Base-by-base conservation (phyloP, 352 stramenopile genomes). In the Synura sp. region DNA sequence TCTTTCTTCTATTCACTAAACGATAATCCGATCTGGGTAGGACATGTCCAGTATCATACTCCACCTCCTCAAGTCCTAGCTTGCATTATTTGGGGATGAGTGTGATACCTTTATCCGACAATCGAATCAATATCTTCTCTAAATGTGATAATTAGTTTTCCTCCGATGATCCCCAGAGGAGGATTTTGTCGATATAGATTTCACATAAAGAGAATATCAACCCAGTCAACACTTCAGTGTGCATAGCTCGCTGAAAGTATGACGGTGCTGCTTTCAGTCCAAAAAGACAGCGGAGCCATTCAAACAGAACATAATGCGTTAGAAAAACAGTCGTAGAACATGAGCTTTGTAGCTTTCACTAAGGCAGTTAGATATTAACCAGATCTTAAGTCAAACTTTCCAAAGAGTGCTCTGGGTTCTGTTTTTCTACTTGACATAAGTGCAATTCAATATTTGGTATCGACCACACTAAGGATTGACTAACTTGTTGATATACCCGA, bases 391-490 rank as follows among this genome's bases (percentile, higher is more conserved):
- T 63, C 49, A 12, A 63, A 29, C 12, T 38, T 35, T 22, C 3
- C 57, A 70, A 70, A 70, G 25, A 34, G n/a, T n/a, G 38, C 3
- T 25, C 12, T 25, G 57, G 29, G 12, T 35, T 7, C 7, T 22
- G 5, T 25, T 70, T 5, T 5, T 31, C 57, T 34, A 70, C 5
- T 15, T 7, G 7, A 1, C 38, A 7, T 42, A 70, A 41, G 25
- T 38, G 12, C 12, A 12, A n/a, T n/a, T 70, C 38, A 33, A 70
- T 70, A 31, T 70, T 70, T n/a, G 57, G 57, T 7, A 70, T 70
- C 19, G 57, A 31, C 57, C 57, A 70, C 9, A 15, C 49, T 27
- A 27, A 3, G 4, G 25, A 12, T 63, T 32, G 4, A 12, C 29
- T 25, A 63, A 12, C 32, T 22, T n/a, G 57, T 36, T 70, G 2